phyloP scores from a whole-genome alignment of 805 yeast species.

The Candida succiphila region DNA sequence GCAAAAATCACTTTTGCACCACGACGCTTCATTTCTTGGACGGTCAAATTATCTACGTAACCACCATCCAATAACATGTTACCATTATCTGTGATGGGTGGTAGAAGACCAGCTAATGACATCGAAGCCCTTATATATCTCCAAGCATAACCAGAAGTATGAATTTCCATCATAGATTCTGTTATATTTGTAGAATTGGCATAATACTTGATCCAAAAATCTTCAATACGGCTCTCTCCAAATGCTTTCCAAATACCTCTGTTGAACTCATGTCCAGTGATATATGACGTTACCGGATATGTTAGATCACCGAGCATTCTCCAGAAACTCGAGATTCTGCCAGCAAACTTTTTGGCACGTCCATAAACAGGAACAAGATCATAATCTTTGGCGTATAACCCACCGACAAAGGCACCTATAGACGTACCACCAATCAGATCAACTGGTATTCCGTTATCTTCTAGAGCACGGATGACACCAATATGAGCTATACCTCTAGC shows the following conservation, averaged over 20 bases:
- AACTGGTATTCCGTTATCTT: constrained; percentile 86
- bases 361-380: constrained; percentile 89
- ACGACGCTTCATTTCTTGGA: constrained; percentile 77
- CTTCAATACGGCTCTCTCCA: constrained; percentile 89
- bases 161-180: constrained; percentile 90
- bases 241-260: constrained; percentile 96
- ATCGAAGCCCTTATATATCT: constrained; percentile 90
- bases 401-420: constrained; percentile 93
- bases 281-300: constrained; percentile 87
- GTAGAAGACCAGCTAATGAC: constrained; percentile 91
- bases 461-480: constrained; percentile 85
- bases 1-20: constrained; percentile 88
- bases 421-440: constrained; percentile 96
- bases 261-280: constrained; percentile 95
- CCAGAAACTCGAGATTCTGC: constrained; percentile 79
- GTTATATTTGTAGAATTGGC: constrained; percentile 94
- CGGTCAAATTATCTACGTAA: constrained; percentile 88
- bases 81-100: constrained; percentile 83
- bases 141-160: constrained; percentile 91
- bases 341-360: constrained; percentile 76
- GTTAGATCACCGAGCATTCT: constrained; percentile 76
- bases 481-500: constrained; percentile 91
- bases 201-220: constrained; percentile 85
- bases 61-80: constrained; percentile 95
- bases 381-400: constrained; percentile 85